Evolutionary conservation across 176 grass and related monocot genomes (phyloP).

Genomic region (Cocos nucifera): DNA sequence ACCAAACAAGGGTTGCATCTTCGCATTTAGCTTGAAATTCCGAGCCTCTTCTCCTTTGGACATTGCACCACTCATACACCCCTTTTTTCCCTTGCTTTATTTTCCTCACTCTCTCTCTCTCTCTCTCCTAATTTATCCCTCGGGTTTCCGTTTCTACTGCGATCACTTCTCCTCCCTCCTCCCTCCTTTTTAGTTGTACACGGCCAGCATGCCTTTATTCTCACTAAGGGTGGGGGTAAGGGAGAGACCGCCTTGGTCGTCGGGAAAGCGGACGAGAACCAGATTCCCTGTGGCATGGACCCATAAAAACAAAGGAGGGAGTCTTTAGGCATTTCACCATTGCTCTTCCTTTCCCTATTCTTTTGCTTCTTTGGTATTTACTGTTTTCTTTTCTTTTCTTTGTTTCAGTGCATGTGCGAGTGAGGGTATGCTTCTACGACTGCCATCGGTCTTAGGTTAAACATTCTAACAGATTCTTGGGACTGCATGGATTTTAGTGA

Average conservation of each 20-base stretch:
- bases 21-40: slow-evolving; percentile 1
- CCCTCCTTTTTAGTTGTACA: not conserved
- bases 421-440: not conserved
- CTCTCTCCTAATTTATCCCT: not conserved
- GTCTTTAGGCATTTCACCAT: not conserved
- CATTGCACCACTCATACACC: not conserved
- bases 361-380: not conserved
- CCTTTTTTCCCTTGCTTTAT: not conserved
- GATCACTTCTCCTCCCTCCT: not conserved
- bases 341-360: not conserved
- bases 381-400: not conserved
- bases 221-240: not conserved
- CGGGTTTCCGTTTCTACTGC: not conserved
- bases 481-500: slow-evolving; percentile 6
- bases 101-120: not conserved
- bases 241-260: slow-evolving; percentile 2
- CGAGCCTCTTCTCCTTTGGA: not conserved
- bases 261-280: slow-evolving; percentile 3
- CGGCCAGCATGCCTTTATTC: slow-evolving; percentile 7
- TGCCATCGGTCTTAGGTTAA: not conserved
- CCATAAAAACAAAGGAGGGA: not conserved
- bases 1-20: not conserved
- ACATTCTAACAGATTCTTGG: slow-evolving; percentile 1
- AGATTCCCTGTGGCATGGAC: slow-evolving; percentile 11
- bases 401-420: slow-evolving; percentile 5